Evolutionary conservation across 495 filamentous ascomycete genomes (phyloP).

Genomic region (Penicillium cinerascens): DNA sequence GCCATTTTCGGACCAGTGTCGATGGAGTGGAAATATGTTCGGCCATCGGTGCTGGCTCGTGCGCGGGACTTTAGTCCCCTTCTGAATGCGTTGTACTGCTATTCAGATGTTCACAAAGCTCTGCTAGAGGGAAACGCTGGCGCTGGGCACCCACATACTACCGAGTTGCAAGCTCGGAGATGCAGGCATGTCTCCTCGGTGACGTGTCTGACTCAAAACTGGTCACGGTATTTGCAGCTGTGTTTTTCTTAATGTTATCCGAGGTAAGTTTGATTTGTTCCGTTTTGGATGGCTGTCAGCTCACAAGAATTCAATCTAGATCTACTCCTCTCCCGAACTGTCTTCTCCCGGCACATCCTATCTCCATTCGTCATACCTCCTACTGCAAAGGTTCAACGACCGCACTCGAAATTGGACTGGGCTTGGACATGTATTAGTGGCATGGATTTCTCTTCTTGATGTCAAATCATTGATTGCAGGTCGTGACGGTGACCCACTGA

Average conservation of each 20-base stretch:
- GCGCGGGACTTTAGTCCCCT: slow-evolving; percentile 25
- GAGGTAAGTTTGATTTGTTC: slow-evolving; percentile 25
- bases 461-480: slow-evolving; percentile 42
- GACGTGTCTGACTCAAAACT: slow-evolving; percentile 26
- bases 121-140: slow-evolving; percentile 30
- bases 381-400: slow-evolving; percentile 33
- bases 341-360: slow-evolving; percentile 32
- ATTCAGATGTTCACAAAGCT: slow-evolving; percentile 33
- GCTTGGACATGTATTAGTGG: slow-evolving; percentile 27
- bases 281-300: neutral
- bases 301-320: slow-evolving; percentile 5
- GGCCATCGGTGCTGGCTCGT: slow-evolving; percentile 24
- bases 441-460: slow-evolving; percentile 39
- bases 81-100: slow-evolving; percentile 36
- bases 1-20: slow-evolving; percentile 32
- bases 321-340: slow-evolving; percentile 28
- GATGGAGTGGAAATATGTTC: slow-evolving; percentile 39
- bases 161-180: slow-evolving; percentile 31
- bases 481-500: slow-evolving; percentile 37
- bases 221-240: slow-evolving; percentile 28
- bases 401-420: slow-evolving; percentile 32
- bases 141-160: slow-evolving; percentile 32
- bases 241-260: slow-evolving; percentile 40
- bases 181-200: slow-evolving; percentile 30
- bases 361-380: slow-evolving; percentile 34